Percentiles rank a stretch among this genome's conserved stretches.
Evolutionary conservation across 2,329 filamentous ascomycete genomes (phyloP).

Genomic region (Xylaria sp.): DNA sequence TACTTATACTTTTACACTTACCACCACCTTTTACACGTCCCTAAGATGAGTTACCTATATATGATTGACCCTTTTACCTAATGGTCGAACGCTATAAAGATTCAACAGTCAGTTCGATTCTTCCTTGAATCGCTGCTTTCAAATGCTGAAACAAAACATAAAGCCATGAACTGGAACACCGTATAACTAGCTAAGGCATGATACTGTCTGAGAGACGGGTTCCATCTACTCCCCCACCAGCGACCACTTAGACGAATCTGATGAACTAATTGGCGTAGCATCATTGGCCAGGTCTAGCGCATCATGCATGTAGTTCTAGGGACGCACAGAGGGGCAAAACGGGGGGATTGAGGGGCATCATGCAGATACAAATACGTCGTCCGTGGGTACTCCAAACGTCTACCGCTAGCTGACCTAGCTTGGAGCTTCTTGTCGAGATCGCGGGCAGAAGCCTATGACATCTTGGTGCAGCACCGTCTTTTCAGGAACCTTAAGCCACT

Average conservation of each 20-base stretch:
- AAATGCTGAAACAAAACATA: slow-evolving; percentile 3
- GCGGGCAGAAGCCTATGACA: slow-evolving; percentile 29
- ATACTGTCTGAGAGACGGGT: not conserved
- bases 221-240: slow-evolving; percentile 7
- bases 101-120: not conserved
- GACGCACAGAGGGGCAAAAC: slow-evolving; percentile 27
- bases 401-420: slow-evolving; percentile 22
- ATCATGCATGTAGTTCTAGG: slow-evolving; percentile 27
- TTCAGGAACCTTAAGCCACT: slow-evolving; percentile 24
- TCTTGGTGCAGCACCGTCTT: slow-evolving; percentile 22
- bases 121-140: not conserved
- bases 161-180: slow-evolving; percentile 5
- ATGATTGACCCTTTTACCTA: not conserved
- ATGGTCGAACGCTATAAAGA: not conserved
- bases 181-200: not conserved
- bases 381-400: slow-evolving; percentile 32
- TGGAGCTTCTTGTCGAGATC: slow-evolving; percentile 19
- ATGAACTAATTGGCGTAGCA: slow-evolving; percentile 27
- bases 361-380: slow-evolving; percentile 35
- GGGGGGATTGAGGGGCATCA: slow-evolving; percentile 24
- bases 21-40: not conserved
- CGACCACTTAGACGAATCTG: slow-evolving; percentile 16
- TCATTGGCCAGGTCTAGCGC: slow-evolving; percentile 30
- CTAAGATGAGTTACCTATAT: not conserved
- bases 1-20: not conserved